Conservation (phyloP, 2,329 filamentous ascomycete genomes). For the Trichoderma cornu-damae region DNA sequence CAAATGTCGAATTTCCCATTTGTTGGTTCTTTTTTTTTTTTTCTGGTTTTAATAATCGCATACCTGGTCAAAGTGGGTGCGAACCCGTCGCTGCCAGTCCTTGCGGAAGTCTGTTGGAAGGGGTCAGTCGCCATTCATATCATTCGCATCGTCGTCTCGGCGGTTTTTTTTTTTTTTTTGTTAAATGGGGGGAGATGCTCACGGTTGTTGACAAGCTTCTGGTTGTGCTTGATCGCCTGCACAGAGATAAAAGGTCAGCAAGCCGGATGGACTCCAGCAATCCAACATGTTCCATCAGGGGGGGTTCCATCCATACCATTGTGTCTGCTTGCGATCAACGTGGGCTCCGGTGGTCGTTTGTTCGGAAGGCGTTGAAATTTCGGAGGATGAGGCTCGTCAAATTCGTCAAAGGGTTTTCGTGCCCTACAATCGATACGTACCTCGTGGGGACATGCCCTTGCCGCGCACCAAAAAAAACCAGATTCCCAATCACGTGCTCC, state of each 20-base stretch:
- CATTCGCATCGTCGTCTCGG: conserved; percentile 26
- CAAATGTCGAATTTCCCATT: conserved; percentile 16
- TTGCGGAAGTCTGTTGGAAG: conserved; percentile 83
- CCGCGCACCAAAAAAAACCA: conserved; percentile 18
- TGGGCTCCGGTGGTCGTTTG: conserved; percentile 39
- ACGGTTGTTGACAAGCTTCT: conserved; percentile 96
- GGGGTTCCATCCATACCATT: conserved; percentile 42
- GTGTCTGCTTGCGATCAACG: conserved; percentile 51
- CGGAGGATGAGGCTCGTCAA: conserved; percentile 37
- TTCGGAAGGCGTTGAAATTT: conserved; percentile 38
- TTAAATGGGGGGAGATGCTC: conserved; percentile 39
- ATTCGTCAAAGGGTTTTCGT: conserved; percentile 40
- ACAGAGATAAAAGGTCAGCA: conserved; percentile 32
- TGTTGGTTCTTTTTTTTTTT: conserved; percentile 11
- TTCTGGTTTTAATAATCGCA: conserved; percentile 28
- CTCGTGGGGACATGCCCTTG: conserved; percentile 30
- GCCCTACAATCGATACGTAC: conserved; percentile 37
- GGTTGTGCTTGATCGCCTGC: conserved; percentile 99
- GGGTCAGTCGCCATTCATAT: conserved; percentile 37
- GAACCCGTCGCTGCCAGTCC: conserved; percentile 99
- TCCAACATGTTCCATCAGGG: conserved; percentile 22
- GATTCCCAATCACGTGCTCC: conserved; percentile 24
- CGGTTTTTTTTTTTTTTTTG: too few species aligned
- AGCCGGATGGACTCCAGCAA: conserved; percentile 26
- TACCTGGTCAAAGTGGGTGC: conserved; percentile 99